Evolutionary conservation across 352 stramenopile genomes (phyloP).

Genomic region (Globisporangium okanoganense): DNA sequence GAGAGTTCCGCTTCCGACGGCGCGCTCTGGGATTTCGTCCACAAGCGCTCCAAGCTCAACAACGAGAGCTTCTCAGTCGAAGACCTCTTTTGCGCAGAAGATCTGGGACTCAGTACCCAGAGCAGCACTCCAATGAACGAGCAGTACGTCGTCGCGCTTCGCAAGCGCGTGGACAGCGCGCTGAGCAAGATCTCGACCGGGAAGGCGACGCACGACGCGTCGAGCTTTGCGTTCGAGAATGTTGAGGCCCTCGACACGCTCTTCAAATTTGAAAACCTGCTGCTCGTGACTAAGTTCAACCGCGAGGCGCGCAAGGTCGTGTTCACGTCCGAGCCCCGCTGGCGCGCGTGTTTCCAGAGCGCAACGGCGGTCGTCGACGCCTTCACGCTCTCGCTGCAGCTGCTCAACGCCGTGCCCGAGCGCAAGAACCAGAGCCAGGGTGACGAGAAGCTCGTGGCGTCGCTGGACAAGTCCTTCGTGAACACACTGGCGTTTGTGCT

Average conservation of each 20-base stretch:
- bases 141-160: constrained; percentile 35
- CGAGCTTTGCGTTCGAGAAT: constrained; percentile 30
- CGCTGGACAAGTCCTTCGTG: constrained; percentile 38
- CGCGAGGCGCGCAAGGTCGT: constrained; percentile 24
- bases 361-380: constrained; percentile 42
- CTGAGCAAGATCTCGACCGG: constrained; percentile 30
- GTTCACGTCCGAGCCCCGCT: constrained; percentile 39
- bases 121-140: constrained; percentile 28
- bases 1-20: constrained; percentile 14
- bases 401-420: constrained; percentile 44
- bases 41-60: constrained; percentile 5
- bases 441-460: constrained; percentile 16
- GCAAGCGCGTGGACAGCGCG: constrained; percentile 31
- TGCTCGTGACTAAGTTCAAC: constrained; percentile 40
- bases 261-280: constrained; percentile 48
- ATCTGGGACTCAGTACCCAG: constrained; percentile 20
- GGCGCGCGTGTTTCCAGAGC: constrained; percentile 34
- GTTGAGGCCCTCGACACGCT: constrained; percentile 39
- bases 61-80: constrained; percentile 14
- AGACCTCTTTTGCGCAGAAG: constrained; percentile 15
- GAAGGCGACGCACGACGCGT: constrained; percentile 16
- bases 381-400: constrained; percentile 48
- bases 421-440: constrained; percentile 21
- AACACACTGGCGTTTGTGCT: constrained; percentile 32
- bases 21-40: constrained; percentile 35